Evolutionary conservation across 331 rosid genomes (phyloP).

Genomic region (Quercus tomentella): DNA sequence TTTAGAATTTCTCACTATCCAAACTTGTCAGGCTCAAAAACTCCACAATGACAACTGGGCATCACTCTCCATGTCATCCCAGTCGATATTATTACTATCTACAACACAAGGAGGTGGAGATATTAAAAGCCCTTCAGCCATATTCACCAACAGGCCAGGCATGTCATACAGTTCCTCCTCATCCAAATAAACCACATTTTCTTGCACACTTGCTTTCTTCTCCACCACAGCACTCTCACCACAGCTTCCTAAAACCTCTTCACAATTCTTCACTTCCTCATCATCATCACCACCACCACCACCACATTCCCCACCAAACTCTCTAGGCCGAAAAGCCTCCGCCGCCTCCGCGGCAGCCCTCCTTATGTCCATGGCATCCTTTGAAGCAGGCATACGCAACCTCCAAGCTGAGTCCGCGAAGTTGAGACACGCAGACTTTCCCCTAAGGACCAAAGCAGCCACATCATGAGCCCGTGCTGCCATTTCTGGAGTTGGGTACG

Average conservation of each 20-base stretch:
- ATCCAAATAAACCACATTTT: constrained; percentile 15
- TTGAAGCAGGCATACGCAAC: constrained; percentile 37
- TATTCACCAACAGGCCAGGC: constrained; percentile 34
- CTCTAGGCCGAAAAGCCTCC: constrained; percentile 13
- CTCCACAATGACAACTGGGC: constrained; percentile 36
- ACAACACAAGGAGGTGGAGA: constrained; percentile 35
- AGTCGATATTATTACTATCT: not conserved
- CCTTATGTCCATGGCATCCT: constrained; percentile 42
- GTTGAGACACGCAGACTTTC: constrained; percentile 63
- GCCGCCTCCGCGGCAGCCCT: constrained; percentile 64
- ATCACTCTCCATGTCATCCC: constrained; percentile 26
- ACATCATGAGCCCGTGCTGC: constrained; percentile 93
- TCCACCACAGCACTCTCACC: not conserved
- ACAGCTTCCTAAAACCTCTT: constrained; percentile 1
- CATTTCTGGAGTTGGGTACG: constrained; percentile 66
- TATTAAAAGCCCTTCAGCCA: constrained; percentile 66
- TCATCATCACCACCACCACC: not conserved
- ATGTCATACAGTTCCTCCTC: constrained; percentile 29
- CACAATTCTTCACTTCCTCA: not conserved
- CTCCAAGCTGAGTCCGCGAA: constrained; percentile 68
- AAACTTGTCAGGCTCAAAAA: not conserved
- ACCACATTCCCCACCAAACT: constrained; percentile 9
- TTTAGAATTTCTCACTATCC: not conserved
- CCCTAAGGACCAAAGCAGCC: constrained; percentile 54
- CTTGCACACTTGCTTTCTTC: not conserved